A percentile compares a stretch with the other conserved stretches of the same genome.
Evolutionary conservation across 2,329 filamentous ascomycete genomes (phyloP).

Genomic region (Ophiobolus disseminans): DNA sequence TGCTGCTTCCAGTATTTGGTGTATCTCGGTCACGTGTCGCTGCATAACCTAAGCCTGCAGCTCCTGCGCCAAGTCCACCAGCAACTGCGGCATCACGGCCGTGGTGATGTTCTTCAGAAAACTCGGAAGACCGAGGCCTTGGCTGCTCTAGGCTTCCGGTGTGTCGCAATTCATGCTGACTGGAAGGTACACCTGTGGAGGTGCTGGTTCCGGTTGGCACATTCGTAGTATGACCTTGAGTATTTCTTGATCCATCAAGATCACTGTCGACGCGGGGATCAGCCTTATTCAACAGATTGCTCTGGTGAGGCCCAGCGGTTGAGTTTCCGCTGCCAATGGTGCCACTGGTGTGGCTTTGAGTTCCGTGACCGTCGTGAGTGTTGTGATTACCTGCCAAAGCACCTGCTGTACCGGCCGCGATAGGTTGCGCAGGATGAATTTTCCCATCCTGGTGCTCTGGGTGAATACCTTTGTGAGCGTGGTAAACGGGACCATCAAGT

Average conservation of each 20-base stretch:
- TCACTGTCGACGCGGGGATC: not conserved
- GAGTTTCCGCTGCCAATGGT: not conserved
- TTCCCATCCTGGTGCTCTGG: not conserved
- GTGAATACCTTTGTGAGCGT: not conserved
- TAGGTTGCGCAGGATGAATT: not conserved
- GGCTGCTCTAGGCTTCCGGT: slow-evolving; percentile 20
- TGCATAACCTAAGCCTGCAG: slow-evolving; percentile 7
- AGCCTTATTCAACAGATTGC: not conserved
- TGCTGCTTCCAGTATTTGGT: not conserved
- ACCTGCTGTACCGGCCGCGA: not conserved
- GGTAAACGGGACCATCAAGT: not conserved
- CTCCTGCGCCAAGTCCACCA: slow-evolving; percentile 11
- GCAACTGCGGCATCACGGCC: slow-evolving; percentile 34
- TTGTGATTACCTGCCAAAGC: not conserved
- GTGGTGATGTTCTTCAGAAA: slow-evolving; percentile 28
- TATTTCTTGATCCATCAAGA: not conserved
- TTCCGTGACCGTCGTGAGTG: not conserved
- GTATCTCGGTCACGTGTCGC: slow-evolving; percentile 1
- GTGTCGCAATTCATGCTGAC: slow-evolving; percentile 19
- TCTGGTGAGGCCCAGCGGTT: slow-evolving; percentile 4
- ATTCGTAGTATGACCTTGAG: too few species aligned
- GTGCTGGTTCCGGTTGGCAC: too few species aligned
- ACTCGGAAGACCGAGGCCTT: slow-evolving; percentile 7
- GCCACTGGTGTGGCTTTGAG: not conserved
- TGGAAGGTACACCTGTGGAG: not conserved